These are phyloP conservation scores for Starmera dryadoides DNA, from an alignment of 805 yeast species.

Conservation along the genomic window DNA sequence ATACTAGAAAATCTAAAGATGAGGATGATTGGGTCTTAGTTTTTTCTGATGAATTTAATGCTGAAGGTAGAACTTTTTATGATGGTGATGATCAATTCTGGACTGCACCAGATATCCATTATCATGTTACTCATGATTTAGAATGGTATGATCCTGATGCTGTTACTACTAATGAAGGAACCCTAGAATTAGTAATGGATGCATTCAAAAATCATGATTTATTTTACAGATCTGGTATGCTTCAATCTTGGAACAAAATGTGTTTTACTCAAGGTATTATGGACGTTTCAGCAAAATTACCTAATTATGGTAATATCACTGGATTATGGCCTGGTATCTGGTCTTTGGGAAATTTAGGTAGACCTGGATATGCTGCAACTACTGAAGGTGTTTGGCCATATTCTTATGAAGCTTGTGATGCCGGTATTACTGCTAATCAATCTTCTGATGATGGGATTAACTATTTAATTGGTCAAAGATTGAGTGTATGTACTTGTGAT, in stretches of 20 bases:
- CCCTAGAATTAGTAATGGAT: constrained; percentile 63
- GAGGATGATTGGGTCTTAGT: constrained; percentile 75
- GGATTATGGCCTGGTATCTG: constrained; percentile 98
- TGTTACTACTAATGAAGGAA: constrained; percentile 66
- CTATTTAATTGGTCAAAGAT: constrained; percentile 76
- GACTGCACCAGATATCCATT: constrained; percentile 77
- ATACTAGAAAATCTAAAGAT: constrained; percentile 42
- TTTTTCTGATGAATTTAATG: constrained; percentile 87
- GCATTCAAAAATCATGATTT: constrained; percentile 75
- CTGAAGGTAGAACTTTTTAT: constrained; percentile 84
- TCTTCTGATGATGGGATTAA: constrained; percentile 86
- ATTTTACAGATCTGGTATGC: constrained; percentile 83
- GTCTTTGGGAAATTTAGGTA: constrained; percentile 88
- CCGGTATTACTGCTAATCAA: constrained; percentile 93
- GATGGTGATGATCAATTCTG: constrained; percentile 90
- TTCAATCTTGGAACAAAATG: constrained; percentile 86
- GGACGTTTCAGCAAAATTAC: constrained; percentile 71
- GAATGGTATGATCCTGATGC: constrained; percentile 98
- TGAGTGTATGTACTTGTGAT: constrained; percentile 71
- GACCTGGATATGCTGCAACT: constrained; percentile 84
- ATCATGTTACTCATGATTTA: constrained; percentile 81
- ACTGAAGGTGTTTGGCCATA: constrained; percentile 97
- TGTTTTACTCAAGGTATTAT: constrained; percentile 82
- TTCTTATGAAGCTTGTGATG: constrained; percentile 79
- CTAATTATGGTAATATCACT: constrained; percentile 67